phyloP scores from a whole-genome alignment of 1,284 basidiomycete genomes.

The Sanghuangporus baumii region DNA sequence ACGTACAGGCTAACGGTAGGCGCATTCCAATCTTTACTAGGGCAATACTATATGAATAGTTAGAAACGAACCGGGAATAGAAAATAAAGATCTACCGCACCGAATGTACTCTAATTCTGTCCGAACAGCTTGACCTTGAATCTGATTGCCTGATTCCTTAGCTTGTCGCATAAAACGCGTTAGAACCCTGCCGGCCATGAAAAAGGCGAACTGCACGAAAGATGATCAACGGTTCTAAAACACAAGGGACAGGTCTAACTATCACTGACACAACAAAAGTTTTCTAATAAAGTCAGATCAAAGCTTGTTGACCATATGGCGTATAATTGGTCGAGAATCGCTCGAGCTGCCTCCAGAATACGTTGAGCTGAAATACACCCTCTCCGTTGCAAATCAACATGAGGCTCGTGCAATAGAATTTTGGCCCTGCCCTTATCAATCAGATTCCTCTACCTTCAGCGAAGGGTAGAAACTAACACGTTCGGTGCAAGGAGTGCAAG shows the following conservation, averaged over 20 bases:
- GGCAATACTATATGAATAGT: conserved; percentile 38
- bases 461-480: conserved; percentile 42
- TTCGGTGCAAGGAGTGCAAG: conserved; percentile 55
- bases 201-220: conserved; percentile 57
- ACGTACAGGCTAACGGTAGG: conserved; percentile 52
- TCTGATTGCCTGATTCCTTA: conserved; percentile 43
- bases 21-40: conserved; percentile 57
- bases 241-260: neutral
- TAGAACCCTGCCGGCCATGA: conserved; percentile 57
- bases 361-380: conserved; percentile 62
- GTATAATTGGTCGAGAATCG: conserved; percentile 64
- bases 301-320: conserved; percentile 61
- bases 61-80: neutral
- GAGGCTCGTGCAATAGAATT: conserved; percentile 67
- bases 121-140: conserved; percentile 49
- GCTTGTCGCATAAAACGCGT: conserved; percentile 58
- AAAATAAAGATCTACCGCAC: conserved; percentile 34
- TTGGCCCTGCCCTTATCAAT: conserved; percentile 38
- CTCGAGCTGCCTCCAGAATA: conserved; percentile 57
- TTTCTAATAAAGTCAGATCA: conserved; percentile 58
- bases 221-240: conserved; percentile 15
- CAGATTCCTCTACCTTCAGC: neutral
- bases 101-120: conserved; percentile 60
- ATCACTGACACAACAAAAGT: conserved; percentile 48
- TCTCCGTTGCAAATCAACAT: conserved; percentile 51